Evolutionary conservation across 225 moss, liverwort and hornwort genomes (phyloP).

Genomic region (Polytrichum commune): DNA sequence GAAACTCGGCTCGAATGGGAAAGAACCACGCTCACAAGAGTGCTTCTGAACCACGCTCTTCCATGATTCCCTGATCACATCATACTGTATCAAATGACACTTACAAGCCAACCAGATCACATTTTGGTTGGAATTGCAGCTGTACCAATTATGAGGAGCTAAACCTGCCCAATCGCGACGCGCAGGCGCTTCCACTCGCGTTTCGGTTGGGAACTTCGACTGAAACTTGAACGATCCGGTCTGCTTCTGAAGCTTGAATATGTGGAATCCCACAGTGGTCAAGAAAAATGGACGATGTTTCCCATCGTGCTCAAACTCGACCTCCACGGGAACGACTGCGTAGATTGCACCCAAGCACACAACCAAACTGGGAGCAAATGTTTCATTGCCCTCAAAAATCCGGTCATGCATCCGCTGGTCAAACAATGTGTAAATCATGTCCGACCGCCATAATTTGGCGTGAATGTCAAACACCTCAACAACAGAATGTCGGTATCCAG

Average conservation of each 20-base stretch:
- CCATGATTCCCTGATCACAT: background rate
- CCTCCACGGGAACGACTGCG: background rate
- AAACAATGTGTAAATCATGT: background rate
- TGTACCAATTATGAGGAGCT: background rate
- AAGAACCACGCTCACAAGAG: background rate
- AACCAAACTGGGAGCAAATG: background rate
- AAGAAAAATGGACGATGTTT: background rate
- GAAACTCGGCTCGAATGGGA: background rate
- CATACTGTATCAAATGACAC: background rate
- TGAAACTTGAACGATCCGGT: background rate
- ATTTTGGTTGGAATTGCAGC: background rate
- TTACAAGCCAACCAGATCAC: background rate
- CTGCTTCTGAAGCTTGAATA: background rate
- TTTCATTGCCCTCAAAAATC: background rate
- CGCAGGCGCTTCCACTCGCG: background rate
- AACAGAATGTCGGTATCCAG: background rate
- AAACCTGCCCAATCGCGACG: background rate
- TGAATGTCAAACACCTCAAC: background rate
- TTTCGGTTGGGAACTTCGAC: background rate
- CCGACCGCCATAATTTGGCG: background rate
- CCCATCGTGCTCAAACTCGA: background rate
- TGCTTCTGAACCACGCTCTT: background rate
- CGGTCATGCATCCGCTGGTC: background rate
- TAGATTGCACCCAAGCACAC: background rate
- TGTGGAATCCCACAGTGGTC: background rate